Evolutionary conservation across 2,329 filamentous ascomycete species (phyloP).

Genomic region (Colletotrichum siamense): DNA sequence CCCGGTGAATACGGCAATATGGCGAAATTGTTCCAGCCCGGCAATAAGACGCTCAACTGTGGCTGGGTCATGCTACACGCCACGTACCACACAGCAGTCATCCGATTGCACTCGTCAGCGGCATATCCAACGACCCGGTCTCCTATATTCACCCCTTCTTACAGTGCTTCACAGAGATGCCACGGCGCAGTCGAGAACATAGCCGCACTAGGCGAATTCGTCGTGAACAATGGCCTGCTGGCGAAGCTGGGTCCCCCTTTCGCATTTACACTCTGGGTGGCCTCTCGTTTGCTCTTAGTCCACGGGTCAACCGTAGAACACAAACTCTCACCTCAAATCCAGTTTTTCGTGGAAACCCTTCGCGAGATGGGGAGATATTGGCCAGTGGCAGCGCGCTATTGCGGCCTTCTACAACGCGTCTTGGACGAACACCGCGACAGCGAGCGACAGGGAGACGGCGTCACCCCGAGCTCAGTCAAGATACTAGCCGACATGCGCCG

Average conservation of each 20-base stretch:
- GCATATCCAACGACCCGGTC: conserved; percentile 91
- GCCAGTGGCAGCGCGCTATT: conserved; percentile 86
- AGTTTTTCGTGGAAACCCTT: conserved; percentile 82
- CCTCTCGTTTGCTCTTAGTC: conserved; percentile 83
- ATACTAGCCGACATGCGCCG: conserved; percentile 92
- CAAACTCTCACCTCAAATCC: conserved; percentile 79
- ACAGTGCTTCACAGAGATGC: conserved; percentile 83
- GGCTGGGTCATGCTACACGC: conserved; percentile 92
- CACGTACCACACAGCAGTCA: conserved; percentile 88
- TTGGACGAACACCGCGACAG: conserved; percentile 86
- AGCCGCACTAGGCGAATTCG: conserved; percentile 77
- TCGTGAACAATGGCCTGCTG: conserved; percentile 76
- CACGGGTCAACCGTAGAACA: conserved; percentile 90
- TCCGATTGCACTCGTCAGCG: conserved; percentile 88
- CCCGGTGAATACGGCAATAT: conserved; percentile 87
- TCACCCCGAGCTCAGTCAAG: conserved; percentile 82
- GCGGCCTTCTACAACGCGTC: conserved; percentile 78
- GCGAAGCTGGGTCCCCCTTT: conserved; percentile 87
- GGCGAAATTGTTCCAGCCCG: conserved; percentile 75
- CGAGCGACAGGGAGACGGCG: conserved; percentile 74
- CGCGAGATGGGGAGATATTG: conserved; percentile 82
- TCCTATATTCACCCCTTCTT: conserved; percentile 87
- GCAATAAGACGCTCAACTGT: conserved; percentile 75
- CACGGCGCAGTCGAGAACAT: conserved; percentile 85
- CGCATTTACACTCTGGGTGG: conserved; percentile 92